Evolutionary conservation across 331 rosid genomes (phyloP).

Genomic region (Telfairia occidentalis): DNA sequence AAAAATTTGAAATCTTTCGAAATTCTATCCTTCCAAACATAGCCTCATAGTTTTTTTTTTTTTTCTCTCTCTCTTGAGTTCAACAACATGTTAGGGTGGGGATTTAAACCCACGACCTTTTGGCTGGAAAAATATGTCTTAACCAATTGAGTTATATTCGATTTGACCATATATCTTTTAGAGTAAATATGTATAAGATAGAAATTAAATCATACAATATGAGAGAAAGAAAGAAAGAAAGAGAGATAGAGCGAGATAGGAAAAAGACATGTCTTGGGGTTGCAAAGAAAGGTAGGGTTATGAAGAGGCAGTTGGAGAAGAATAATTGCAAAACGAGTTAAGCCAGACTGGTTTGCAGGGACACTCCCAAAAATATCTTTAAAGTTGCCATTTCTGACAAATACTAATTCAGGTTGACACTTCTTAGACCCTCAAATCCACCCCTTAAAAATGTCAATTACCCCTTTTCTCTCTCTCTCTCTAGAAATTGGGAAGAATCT

Average conservation of each 20-base stretch:
- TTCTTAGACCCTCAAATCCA: not conserved
- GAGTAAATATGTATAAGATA: too few species aligned
- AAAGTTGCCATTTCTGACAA: constrained; percentile 5
- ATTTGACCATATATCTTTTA: too few species aligned
- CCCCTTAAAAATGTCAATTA: not conserved
- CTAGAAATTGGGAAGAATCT: constrained; percentile 1
- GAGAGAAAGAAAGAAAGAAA: constrained; percentile 23
- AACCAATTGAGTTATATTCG: too few species aligned
- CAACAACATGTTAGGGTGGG: too few species aligned
- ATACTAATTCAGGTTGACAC: constrained; percentile 4
- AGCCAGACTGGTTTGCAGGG: constrained; percentile 24
- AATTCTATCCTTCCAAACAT: too few species aligned
- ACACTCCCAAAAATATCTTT: constrained; percentile 35
- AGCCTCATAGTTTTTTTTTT: too few species aligned
- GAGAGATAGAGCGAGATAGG: constrained; percentile 21
- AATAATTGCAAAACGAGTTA: constrained; percentile 45
- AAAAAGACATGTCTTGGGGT: constrained; percentile 35
- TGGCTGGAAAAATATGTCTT: too few species aligned
- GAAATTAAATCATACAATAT: not conserved
- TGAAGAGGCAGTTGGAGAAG: constrained; percentile 36
- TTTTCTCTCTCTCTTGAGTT: too few species aligned
- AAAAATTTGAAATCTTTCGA: too few species aligned
- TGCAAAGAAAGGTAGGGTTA: constrained; percentile 41
- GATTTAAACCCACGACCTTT: too few species aligned
- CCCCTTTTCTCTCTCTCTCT: not conserved